Percentiles rank a stretch among this genome's conserved stretches.
phyloP scores from a whole-genome alignment of 768 basidiomycete species.

The Lyophyllum decastes region DNA sequence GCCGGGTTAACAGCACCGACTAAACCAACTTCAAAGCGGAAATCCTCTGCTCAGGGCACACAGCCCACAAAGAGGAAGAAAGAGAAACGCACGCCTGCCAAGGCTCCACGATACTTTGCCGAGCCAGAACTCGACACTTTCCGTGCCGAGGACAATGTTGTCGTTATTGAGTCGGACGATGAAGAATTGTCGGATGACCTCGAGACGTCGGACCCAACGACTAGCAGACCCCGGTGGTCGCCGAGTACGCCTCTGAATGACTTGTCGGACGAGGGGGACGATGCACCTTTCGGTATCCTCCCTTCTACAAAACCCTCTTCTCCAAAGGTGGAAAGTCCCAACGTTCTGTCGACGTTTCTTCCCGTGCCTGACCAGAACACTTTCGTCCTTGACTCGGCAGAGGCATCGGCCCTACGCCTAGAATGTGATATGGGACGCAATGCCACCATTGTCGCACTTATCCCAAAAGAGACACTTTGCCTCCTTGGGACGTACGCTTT shows the following conservation, averaged over 20 bases:
- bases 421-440: conserved; percentile 10
- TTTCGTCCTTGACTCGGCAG: conserved; percentile 43
- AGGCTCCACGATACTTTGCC: conserved; percentile 33
- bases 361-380: conserved; percentile 46
- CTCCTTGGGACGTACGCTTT: conserved; percentile 70
- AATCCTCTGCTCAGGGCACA: conserved; percentile 29
- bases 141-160: conserved; percentile 36
- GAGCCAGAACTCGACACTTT: conserved; percentile 26
- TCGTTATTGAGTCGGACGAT: conserved; percentile 39
- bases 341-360: conserved; percentile 49
- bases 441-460: conserved; percentile 43
- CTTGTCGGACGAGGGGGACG: conserved; percentile 53
- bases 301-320: conserved; percentile 13
- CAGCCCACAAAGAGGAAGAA: conserved; percentile 23
- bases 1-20: conserved; percentile 6
- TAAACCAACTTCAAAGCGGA: conserved; percentile 46
- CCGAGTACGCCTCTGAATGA: conserved; percentile 53
- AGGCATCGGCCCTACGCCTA: conserved; percentile 32
- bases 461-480: conserved; percentile 52
- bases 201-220: conserved; percentile 14
- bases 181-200: conserved; percentile 28
- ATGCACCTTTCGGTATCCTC: conserved; percentile 18
- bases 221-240: conserved; percentile 50
- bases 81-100: conserved; percentile 13
- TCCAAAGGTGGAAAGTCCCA: conserved; percentile 11